Percentiles rank a stretch among this genome's conserved stretches.
Evolutionary conservation across 2,329 filamentous ascomycete genomes (phyloP).

Genomic region (Intubia oerlemansii): DNA sequence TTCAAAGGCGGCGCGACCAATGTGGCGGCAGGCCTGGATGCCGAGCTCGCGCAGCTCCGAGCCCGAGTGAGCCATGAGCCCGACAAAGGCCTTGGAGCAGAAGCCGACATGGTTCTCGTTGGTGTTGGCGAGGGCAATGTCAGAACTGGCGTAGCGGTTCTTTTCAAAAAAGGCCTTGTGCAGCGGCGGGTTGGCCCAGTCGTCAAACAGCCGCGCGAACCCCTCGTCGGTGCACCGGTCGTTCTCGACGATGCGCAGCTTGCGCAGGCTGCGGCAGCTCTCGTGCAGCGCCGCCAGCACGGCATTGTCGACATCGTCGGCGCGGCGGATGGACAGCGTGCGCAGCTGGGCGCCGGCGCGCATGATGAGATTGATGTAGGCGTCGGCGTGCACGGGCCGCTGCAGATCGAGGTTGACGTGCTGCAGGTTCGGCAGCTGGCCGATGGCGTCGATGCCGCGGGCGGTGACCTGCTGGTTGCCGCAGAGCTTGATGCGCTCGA

Average conservation of each 20-base stretch:
- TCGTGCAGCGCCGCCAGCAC: slow-evolving; percentile 51
- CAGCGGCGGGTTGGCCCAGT: slow-evolving; percentile 56
- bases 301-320: slow-evolving; percentile 42
- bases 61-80: slow-evolving; percentile 71
- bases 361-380: slow-evolving; percentile 38
- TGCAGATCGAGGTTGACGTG: slow-evolving; percentile 56
- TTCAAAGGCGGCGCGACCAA: slow-evolving; percentile 49
- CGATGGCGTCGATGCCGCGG: slow-evolving; percentile 42
- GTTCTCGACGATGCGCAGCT: slow-evolving; percentile 67
- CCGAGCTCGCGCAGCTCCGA: slow-evolving; percentile 43
- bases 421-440: slow-evolving; percentile 38
- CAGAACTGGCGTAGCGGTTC: slow-evolving; percentile 56
- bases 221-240: slow-evolving; percentile 53
- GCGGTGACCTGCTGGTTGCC: slow-evolving; percentile 57
- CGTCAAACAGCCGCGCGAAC: slow-evolving; percentile 49
- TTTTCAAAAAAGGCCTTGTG: slow-evolving; percentile 52
- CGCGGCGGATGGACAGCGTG: slow-evolving; percentile 57
- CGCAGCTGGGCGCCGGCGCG: slow-evolving; percentile 43
- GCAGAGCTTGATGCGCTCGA: slow-evolving; percentile 59
- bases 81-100: slow-evolving; percentile 52
- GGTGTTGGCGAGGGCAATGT: slow-evolving; percentile 42
- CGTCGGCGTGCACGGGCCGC: slow-evolving; percentile 29
- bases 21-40: slow-evolving; percentile 69
- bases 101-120: slow-evolving; percentile 49
- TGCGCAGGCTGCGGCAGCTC: slow-evolving; percentile 44